Base-by-base conservation (phyloP, 2,329 filamentous ascomycete species). In the Monosporascus sp. region DNA sequence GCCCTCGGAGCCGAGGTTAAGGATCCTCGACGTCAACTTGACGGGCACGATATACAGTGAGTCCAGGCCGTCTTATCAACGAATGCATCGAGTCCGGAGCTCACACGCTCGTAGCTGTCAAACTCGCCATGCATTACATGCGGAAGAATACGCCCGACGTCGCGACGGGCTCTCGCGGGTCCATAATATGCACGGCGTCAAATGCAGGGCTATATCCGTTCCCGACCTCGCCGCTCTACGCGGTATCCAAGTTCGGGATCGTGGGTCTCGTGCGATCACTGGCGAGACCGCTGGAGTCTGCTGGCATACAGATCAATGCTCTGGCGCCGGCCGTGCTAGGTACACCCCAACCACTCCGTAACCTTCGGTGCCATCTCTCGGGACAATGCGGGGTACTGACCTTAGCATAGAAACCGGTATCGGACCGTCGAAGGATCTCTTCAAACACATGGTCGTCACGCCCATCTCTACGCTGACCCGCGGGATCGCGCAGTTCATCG, bases 161-260 rank as follows among this genome's bases (percentile, higher is more conserved):
- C 3, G 45, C 47, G n/a, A 64, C 60, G 14, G 56, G 58, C 26
- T 63, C 70, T n/a, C 68, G 70, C 26, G 77, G 77, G 0, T 70
- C 68, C 7, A 78, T 81, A 43, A 70, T 81, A 49, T 80, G 77
- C 67, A 81, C 78, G 0, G 73, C 78, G 0, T 80, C 77, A 4
- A 80, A 79, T 60, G 77, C 76, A 2, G 78, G 78, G 0, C 49
- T 81, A 1, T 81, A 81, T 56, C 70, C 77, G 0, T 79, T 81
- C 51, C 73, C 77, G 0, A 70, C 75, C 2, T 75, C 76, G 2
- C 78, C 78, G 0, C 58, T 80, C 6, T 81, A 81, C 57, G 71
- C 74, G 3, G 70, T 73, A 3, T 71, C 73, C 14, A 81, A 81
- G 57, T 66, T 70, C 46, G 78, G 69, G 8, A 66, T 80, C 1